Evolutionary conservation across 2,329 filamentous ascomycete species (phyloP).

Genomic region (Paraconiothyrium sp.): DNA sequence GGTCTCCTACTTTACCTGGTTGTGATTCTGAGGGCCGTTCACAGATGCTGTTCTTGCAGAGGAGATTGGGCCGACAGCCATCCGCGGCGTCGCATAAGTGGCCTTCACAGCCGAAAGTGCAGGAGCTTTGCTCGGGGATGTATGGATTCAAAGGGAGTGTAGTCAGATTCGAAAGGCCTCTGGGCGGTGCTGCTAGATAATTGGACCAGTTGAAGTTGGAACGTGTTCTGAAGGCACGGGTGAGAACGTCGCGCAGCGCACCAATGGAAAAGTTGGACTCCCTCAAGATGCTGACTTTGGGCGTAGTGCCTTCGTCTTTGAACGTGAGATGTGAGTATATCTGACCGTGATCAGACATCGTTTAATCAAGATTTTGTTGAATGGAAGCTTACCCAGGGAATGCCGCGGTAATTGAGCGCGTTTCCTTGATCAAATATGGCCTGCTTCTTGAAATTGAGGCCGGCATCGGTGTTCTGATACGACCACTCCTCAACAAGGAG

Average conservation of each 20-base stretch:
- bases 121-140: constrained; percentile 37
- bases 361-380: neutral
- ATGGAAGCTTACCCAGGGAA: constrained; percentile 44
- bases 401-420: constrained; percentile 46
- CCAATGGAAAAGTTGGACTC: constrained; percentile 33
- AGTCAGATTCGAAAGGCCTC: constrained; percentile 32
- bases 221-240: constrained; percentile 34
- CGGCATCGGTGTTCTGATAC: constrained; percentile 37
- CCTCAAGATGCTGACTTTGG: constrained; percentile 34
- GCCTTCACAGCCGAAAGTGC: constrained; percentile 44
- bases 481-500: constrained; percentile 48
- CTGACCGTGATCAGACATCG: constrained; percentile 24
- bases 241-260: constrained; percentile 34
- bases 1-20: constrained; percentile 36
- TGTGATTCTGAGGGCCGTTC: constrained; percentile 27
- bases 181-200: constrained; percentile 34
- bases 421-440: constrained; percentile 48
- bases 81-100: constrained; percentile 42
- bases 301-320: constrained; percentile 34
- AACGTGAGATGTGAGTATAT: constrained; percentile 43
- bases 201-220: constrained; percentile 43
- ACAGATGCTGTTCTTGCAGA: constrained; percentile 48
- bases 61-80: constrained; percentile 34
- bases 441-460: constrained; percentile 42
- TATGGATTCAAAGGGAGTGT: constrained; percentile 40